Evolutionary conservation across 2,329 filamentous ascomycete genomes (phyloP).

Genomic region (Aureobasidium sp.): DNA sequence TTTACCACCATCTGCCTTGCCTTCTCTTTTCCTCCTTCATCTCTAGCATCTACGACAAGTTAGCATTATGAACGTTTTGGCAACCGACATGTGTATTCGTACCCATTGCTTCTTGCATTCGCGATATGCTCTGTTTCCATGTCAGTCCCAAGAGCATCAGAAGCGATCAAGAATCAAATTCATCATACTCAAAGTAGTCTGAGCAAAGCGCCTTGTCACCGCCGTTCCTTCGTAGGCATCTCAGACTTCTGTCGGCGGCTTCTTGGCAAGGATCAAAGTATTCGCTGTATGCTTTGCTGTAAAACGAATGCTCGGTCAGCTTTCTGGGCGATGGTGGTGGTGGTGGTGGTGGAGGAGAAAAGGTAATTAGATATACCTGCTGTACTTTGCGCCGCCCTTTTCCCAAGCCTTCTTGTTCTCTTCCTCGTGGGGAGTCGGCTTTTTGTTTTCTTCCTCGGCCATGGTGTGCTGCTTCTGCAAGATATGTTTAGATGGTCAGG

Average conservation of each 20-base stretch:
- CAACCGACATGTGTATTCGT: slow-evolving; percentile 29
- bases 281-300: slow-evolving; percentile 79
- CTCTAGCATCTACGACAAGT: slow-evolving; percentile 34
- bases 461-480: neutral
- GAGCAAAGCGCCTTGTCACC: slow-evolving; percentile 84
- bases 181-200: slow-evolving; percentile 86
- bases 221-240: slow-evolving; percentile 80
- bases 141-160: neutral
- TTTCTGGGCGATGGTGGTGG: neutral
- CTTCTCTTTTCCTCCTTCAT: slow-evolving; percentile 41
- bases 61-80: slow-evolving; percentile 16
- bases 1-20: slow-evolving; percentile 28
- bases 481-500: neutral
- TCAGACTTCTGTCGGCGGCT: slow-evolving; percentile 75
- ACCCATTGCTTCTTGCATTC: slow-evolving; percentile 97
- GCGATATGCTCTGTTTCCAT: slow-evolving; percentile 65
- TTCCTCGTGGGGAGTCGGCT: neutral
- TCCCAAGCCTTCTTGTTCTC: slow-evolving; percentile 26
- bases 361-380: slow-evolving; percentile 24
- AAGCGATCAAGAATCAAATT: neutral
- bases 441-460: slow-evolving; percentile 18
- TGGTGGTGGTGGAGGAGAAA: neutral
- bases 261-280: slow-evolving; percentile 96
- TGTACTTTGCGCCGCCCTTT: slow-evolving; percentile 34
- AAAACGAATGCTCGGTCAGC: neutral